phyloP scores from a whole-genome alignment of 345 rosid species.

The Linum trigynum region DNA sequence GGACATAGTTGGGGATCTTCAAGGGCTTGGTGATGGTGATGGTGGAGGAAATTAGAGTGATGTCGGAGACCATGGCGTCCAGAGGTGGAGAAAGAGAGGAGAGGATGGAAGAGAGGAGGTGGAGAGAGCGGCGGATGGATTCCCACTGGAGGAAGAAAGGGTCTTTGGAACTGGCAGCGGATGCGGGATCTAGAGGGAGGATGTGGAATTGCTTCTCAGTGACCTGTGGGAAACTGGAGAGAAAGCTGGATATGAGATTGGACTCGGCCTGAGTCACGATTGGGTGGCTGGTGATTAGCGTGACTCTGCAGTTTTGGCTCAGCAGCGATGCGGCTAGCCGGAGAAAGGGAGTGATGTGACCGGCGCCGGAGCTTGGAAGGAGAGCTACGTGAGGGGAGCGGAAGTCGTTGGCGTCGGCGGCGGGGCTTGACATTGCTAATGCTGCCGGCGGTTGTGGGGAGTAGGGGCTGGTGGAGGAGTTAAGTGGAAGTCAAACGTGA shows the following conservation, averaged over 20 bases:
- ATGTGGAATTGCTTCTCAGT: conserved; percentile 17
- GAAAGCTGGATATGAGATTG: conserved; percentile 21
- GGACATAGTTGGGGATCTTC: conserved; percentile 20
- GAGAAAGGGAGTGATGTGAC: conserved; percentile 40
- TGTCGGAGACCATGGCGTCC: conserved; percentile 27
- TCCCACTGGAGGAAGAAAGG: conserved; percentile 32
- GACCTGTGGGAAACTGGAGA: conserved; percentile 24
- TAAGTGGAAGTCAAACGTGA: background rate
- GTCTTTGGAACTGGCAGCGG: conserved; percentile 11
- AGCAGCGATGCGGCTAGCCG: conserved; percentile 29
- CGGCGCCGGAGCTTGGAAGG: conserved; percentile 36
- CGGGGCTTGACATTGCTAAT: background rate
- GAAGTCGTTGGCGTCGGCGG: background rate
- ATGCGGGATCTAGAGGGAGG: conserved; percentile 12
- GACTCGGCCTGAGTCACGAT: conserved; percentile 34
- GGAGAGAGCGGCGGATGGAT: conserved; percentile 27
- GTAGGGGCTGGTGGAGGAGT: background rate
- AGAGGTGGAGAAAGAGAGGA: conserved; percentile 17
- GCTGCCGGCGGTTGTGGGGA: background rate
- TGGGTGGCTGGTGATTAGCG: conserved; percentile 29
- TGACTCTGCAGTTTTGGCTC: conserved; percentile 22
- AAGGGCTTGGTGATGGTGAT: conserved; percentile 16
- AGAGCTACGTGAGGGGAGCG: conserved; percentile 25
- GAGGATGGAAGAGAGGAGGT: conserved; percentile 24
- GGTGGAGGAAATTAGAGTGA: conserved; percentile 12